phyloP scores from a whole-genome alignment of 768 basidiomycete species.

The Rhizopogon sp. region DNA sequence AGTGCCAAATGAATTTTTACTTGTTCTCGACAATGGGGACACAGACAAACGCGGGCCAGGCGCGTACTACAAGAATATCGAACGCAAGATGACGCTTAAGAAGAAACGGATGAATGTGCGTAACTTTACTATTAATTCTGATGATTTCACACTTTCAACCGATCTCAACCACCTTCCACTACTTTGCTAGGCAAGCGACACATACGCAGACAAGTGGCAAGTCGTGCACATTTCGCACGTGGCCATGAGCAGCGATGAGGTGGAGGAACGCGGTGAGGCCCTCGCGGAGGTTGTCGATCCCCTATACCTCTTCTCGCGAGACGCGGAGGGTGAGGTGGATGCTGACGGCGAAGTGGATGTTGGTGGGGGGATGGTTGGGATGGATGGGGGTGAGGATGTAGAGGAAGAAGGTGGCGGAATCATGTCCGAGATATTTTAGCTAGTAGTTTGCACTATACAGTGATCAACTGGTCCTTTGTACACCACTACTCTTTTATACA shows the following conservation, averaged over 20 bases:
- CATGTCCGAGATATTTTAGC: conserved; percentile 29
- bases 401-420: conserved; percentile 13
- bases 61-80: conserved; percentile 87
- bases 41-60: conserved; percentile 46
- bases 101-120: conserved; percentile 78
- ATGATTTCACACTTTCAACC: neutral
- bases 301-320: conserved; percentile 41
- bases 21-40: conserved; percentile 66
- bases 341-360: conserved; percentile 53
- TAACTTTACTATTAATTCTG: conserved; percentile 5
- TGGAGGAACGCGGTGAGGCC: conserved; percentile 73
- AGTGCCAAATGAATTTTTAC: conserved; percentile 77
- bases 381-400: conserved; percentile 48
- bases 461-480: too few relatives aligned
- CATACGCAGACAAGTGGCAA: conserved; percentile 80
- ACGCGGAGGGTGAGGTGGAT: conserved; percentile 53
- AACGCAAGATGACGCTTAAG: conserved; percentile 83
- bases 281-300: conserved; percentile 76
- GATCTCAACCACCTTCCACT: neutral
- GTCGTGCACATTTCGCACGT: conserved; percentile 69
- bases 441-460: too few relatives aligned
- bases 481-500: too few relatives aligned
- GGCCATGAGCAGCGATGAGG: conserved; percentile 68
- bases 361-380: conserved; percentile 29
- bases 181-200: conserved; percentile 52